Base-by-base conservation (phyloP, 352 stramenopile species). In the Phytophthora agathidicida region DNA sequence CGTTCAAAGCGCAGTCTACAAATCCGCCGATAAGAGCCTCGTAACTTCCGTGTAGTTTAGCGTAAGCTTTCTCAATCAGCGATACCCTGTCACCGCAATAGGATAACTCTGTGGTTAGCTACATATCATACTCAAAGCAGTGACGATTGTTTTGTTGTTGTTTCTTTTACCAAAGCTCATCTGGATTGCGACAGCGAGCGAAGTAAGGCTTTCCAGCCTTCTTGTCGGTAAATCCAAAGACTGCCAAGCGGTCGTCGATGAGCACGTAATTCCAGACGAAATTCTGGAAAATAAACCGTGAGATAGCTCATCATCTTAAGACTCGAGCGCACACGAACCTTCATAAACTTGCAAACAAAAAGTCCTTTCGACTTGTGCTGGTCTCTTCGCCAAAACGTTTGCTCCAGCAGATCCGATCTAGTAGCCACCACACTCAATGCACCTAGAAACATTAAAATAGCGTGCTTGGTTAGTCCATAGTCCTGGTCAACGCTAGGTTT, bases 271-370 rank as follows among this genome's bases (percentile, higher is more conserved):
- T 77, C 87, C 90, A 96, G 0, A 84, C 77, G 53, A 89, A 96
- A 52, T 98, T 94, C 86, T 94, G 1, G 3, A 9, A 24, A 24
- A 44, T 8, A 20, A 41, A 19, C 27, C 1, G n/a, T 41, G 38
- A 5, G 27, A 14, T 42, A n/a, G n/a, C n/a, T n/a, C n/a, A n/a
- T n/a, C n/a, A n/a, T n/a, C n/a, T n/a, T n/a, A n/a, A n/a, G n/a
- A n/a, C n/a, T n/a, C n/a, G n/a, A n/a, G 16, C 7, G 48, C 7
- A 17, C n/a, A 45, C 47, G 9, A 65, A 92, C 83, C 75, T 98
- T 97, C 85, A 96, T 96, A 47, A 98, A 98, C 24, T 77, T 80
- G 62, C 88, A 97, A n/a, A 97, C 73, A 41, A 94, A 94, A 2
- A 97, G 37, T 2, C 89, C 91, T 41, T 83, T 94, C 7, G 81